phyloP scores from a whole-genome alignment of 805 yeast genomes.

The Saturnispora saitoi region DNA sequence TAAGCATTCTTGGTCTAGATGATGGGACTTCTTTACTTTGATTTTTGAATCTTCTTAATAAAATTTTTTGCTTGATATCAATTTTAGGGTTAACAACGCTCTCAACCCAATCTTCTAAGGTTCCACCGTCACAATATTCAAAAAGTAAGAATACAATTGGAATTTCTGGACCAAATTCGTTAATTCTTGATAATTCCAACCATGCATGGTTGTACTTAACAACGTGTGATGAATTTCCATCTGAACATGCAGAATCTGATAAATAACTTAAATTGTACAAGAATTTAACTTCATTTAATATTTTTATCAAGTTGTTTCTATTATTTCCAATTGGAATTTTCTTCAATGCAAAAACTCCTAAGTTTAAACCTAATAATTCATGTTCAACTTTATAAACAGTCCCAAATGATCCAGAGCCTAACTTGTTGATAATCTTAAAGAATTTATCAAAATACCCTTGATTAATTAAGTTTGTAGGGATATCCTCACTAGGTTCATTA shows the following conservation, averaged over 20 bases:
- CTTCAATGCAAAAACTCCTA: conserved; percentile 80
- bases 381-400: conserved; percentile 81
- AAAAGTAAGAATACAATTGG: conserved; percentile 67
- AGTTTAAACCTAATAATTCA: conserved; percentile 54
- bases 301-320: conserved; percentile 56
- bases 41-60: conserved; percentile 21
- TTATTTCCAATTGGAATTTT: conserved; percentile 79
- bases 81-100: conserved; percentile 30
- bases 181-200: conserved; percentile 59
- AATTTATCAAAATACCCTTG: conserved; percentile 77
- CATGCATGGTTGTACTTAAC: conserved; percentile 88
- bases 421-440: conserved; percentile 47
- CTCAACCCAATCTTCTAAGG: conserved; percentile 58
- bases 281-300: conserved; percentile 70
- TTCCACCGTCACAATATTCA: conserved; percentile 87
- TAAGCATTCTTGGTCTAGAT: conserved; percentile 27
- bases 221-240: conserved; percentile 37
- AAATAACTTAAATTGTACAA: conserved; percentile 41
- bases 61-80: conserved; percentile 32
- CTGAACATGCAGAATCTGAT: conserved; percentile 9
- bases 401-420: conserved; percentile 84
- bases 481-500: conserved; percentile 1
- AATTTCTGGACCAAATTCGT: conserved; percentile 46
- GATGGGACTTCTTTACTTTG: neutral
- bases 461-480: conserved; percentile 46